phyloP scores from a whole-genome alignment of 2,329 filamentous ascomycete species.

The Nothophoma quercina region DNA sequence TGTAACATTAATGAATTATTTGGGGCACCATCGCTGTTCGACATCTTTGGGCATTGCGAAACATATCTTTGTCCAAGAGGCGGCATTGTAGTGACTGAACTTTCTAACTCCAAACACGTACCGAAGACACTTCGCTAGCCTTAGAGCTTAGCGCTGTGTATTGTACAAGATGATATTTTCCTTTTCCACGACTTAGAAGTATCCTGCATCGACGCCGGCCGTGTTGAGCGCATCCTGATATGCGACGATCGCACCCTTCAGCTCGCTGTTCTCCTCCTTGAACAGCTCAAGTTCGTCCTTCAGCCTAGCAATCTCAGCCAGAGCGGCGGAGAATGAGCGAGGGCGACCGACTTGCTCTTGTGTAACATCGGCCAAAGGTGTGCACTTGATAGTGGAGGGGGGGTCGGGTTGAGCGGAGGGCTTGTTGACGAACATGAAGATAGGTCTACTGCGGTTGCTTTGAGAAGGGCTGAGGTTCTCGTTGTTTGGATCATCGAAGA shows the following conservation, averaged over 20 bases:
- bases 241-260: constrained; percentile 13
- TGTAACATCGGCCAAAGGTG: neutral
- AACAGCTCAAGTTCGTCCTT: constrained; percentile 1
- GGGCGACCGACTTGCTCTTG: neutral
- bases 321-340: neutral
- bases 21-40: neutral
- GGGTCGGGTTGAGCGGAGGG: neutral
- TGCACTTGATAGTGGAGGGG: neutral
- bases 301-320: constrained; percentile 5
- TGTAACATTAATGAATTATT: too few relatives aligned
- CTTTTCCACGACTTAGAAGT: too few relatives aligned
- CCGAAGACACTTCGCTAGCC: too few relatives aligned
- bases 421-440: neutral
- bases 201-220: constrained; percentile 3
- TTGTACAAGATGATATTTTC: too few relatives aligned
- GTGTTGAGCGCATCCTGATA: constrained; percentile 13
- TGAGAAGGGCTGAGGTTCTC: neutral
- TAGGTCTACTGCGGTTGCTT: neutral
- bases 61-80: too few relatives aligned
- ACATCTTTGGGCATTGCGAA: too few relatives aligned
- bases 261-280: neutral
- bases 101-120: neutral
- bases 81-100: neutral
- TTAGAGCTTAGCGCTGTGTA: too few relatives aligned
- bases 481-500: neutral